A percentile compares a stretch with the other conserved stretches of the same genome.
phyloP scores from a whole-genome alignment of 2,329 filamentous ascomycete species.

The Fusarium keratoplasticum region DNA sequence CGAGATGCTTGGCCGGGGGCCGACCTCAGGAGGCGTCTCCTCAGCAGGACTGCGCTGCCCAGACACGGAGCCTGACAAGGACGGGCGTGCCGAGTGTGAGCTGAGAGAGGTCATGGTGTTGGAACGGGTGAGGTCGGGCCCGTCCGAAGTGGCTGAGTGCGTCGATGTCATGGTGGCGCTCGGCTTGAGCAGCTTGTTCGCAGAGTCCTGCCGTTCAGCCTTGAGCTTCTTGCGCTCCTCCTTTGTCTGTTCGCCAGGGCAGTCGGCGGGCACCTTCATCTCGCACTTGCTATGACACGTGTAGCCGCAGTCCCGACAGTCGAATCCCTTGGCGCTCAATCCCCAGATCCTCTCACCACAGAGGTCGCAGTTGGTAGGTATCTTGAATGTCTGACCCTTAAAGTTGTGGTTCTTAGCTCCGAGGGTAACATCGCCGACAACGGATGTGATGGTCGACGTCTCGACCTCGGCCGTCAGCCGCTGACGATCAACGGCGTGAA shows the following conservation, averaged over 20 bases:
- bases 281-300: conserved; percentile 99
- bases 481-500: conserved; percentile 86
- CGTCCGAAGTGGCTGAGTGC: conserved; percentile 69
- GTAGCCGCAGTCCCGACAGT: conserved; percentile 96
- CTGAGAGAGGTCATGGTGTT: conserved; percentile 93
- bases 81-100: conserved; percentile 83
- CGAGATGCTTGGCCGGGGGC: conserved; percentile 44
- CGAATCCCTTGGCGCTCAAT: conserved; percentile 93
- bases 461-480: conserved; percentile 92
- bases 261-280: conserved; percentile 97
- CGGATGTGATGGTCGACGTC: conserved; percentile 89
- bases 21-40: conserved; percentile 53
- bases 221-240: conserved; percentile 97
- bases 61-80: conserved; percentile 72
- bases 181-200: conserved; percentile 70
- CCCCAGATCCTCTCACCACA: conserved; percentile 98
- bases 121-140: conserved; percentile 77
- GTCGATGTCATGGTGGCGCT: conserved; percentile 50
- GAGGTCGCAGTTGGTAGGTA: conserved; percentile 97
- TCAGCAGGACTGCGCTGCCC: conserved; percentile 62
- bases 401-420: conserved; percentile 97
- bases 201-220: conserved; percentile 82
- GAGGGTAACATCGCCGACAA: conserved; percentile 90
- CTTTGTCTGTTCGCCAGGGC: conserved; percentile 92
- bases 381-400: conserved; percentile 99